These are phyloP conservation scores for Dunaliella salina DNA, from an alignment of 163 green algal genomes.

Conservation along the genomic window DNA sequence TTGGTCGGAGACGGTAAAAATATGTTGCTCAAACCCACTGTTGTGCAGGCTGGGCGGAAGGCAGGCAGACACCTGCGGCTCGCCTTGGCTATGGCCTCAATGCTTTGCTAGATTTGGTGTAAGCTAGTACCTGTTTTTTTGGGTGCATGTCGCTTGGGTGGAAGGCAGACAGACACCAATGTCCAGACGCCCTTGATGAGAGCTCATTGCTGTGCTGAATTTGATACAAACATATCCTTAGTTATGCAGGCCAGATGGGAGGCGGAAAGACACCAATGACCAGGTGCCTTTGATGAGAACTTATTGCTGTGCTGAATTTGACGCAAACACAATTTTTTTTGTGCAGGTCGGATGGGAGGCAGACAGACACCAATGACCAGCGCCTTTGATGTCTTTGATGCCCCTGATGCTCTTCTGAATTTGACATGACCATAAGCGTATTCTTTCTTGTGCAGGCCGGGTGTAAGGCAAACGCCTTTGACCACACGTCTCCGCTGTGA, in stretches of 20 bases:
- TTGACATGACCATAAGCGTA: background rate
- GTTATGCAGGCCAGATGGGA: background rate
- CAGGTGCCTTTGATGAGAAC: no score
- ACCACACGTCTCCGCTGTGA: conserved; percentile 62
- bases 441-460: background rate
- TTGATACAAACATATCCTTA: background rate
- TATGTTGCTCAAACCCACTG: no score
- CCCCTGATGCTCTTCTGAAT: background rate
- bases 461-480: background rate
- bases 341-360: background rate
- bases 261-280: background rate
- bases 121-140: background rate
- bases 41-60: no score
- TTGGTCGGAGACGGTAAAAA: no score
- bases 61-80: no score
- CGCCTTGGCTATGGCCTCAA: no score
- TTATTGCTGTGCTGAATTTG: background rate
- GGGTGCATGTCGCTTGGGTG: background rate
- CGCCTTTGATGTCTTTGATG: conserved; percentile 56
- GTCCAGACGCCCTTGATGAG: no score
- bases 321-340: background rate
- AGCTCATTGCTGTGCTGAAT: no score
- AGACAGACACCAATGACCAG: background rate
- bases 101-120: background rate
- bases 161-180: background rate